These are phyloP conservation scores for Plasmodium billcollinsi DNA, from an alignment of 169 alveolate species.

Conservation along the genomic window DNA sequence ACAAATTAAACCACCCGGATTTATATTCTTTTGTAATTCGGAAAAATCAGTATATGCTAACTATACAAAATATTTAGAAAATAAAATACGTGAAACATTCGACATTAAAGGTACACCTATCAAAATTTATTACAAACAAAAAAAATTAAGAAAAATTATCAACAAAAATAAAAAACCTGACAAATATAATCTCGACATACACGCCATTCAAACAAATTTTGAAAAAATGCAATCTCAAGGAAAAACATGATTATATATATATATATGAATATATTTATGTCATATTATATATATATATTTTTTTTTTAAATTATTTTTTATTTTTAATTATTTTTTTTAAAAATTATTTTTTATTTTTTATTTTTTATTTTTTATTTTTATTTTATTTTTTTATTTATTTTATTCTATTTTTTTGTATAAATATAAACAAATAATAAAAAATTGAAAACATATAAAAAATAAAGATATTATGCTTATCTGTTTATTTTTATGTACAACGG, in stretches of 20 bases:
- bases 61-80: slow-evolving; percentile 85
- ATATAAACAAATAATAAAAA: too few relatives aligned
- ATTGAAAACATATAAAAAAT: too few relatives aligned
- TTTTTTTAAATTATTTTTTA: too few relatives aligned
- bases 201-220: slow-evolving; percentile 64
- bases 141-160: slow-evolving; percentile 36
- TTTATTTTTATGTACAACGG: too few relatives aligned
- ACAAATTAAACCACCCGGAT: slow-evolving; percentile 85
- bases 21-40: slow-evolving; percentile 85
- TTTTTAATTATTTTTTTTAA: too few relatives aligned
- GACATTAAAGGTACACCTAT: slow-evolving; percentile 83
- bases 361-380: too few relatives aligned
- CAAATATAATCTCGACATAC: slow-evolving; percentile 54
- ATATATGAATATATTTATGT: not conserved
- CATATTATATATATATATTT: too few relatives aligned
- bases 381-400: too few relatives aligned
- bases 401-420: too few relatives aligned
- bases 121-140: slow-evolving; percentile 71
- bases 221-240: slow-evolving; percentile 18
- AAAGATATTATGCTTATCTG: too few relatives aligned
- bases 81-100: slow-evolving; percentile 79
- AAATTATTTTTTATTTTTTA: too few relatives aligned
- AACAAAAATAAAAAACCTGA: slow-evolving; percentile 58
- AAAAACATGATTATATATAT: slow-evolving; percentile 4
- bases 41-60: slow-evolving; percentile 78